Evolutionary conservation across 768 basidiomycete species (phyloP).

Genomic region (Termitomyces eurrhizus): DNA sequence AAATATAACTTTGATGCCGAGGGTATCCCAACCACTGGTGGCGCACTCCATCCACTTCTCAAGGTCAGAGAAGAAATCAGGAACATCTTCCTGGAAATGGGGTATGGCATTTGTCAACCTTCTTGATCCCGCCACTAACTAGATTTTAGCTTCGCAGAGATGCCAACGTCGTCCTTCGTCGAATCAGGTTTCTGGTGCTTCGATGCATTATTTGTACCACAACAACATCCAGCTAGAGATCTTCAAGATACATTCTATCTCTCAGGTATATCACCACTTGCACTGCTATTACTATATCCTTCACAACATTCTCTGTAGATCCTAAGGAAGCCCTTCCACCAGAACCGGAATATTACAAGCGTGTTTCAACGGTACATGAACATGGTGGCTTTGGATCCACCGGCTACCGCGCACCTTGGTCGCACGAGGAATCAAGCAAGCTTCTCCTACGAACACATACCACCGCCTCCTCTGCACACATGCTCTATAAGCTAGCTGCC

Average conservation of each 20-base stretch:
- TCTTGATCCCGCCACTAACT: background rate
- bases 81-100: constrained; percentile 99
- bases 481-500: constrained; percentile 93
- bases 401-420: constrained; percentile 98
- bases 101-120: constrained; percentile 46
- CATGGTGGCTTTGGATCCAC: constrained; percentile 87
- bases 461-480: constrained; percentile 88
- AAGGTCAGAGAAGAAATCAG: constrained; percentile 98
- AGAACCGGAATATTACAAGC: constrained; percentile 77
- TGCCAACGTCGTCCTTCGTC: constrained; percentile 95
- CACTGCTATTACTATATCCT: background rate
- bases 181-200: constrained; percentile 99
- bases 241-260: constrained; percentile 98
- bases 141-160: constrained; percentile 82
- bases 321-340: constrained; percentile 75
- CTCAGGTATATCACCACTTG: constrained; percentile 56
- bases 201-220: constrained; percentile 96
- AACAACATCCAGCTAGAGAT: constrained; percentile 98
- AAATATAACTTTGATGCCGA: constrained; percentile 99
- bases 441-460: constrained; percentile 96
- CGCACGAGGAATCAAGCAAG: constrained; percentile 85
- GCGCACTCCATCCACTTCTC: constrained; percentile 91
- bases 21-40: constrained; percentile 83
- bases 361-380: constrained; percentile 80
- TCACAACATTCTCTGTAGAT: constrained; percentile 41